Base-by-base conservation (phyloP, 352 stramenopile genomes). In the Globisporangium orthogonon region DNA sequence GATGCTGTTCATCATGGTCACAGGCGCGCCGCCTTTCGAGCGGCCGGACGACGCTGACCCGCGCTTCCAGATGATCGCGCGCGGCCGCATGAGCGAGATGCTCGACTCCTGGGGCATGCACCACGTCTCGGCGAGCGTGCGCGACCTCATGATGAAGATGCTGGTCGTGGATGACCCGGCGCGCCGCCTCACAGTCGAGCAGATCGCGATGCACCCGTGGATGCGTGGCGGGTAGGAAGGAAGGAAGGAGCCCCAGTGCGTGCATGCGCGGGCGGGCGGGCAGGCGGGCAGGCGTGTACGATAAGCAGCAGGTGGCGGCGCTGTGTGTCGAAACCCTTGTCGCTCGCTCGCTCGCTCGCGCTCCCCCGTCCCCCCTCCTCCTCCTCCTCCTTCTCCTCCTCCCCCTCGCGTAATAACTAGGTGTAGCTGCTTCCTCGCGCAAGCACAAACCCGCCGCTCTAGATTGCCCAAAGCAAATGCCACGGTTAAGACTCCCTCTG, bases 1-100 rank as follows among this genome's bases (percentile, higher is more conserved):
- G 50, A 96, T 98, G 71, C 66, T 98, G 35, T 98, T 97, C 75
- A 97, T 98, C 70, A 96, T 98, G 84, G 70, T 98, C 41, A 96
- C 91, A 1, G 91, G 90, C 17, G 88, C 91, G 28, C 92, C 92
- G 43, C 93, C 93, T 31, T 98, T 97, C 52, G 86, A 96, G 56
- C 80, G 83, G 3, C 82, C 84, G 15, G 78, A 92, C 52, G 78
- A 92, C 52, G 81, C 76, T 2, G 84, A 94, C 48, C 75, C 83
- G 55, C 82, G 80, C 28, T 91, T 91, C 67, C 78, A 92, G 61
- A 94, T 94, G 83, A 90, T 94, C 55, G 77, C 83, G 23, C 70
- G 78, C 30, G 83, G 83, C 23, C 74, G 83, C 46, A 67, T 94
- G 72, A 76, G 71, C 65, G 83, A 94, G 41, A 94, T 94, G 83